A percentile compares a stretch with the other conserved stretches of the same genome.
These are phyloP conservation scores for Rhododendron vialii DNA, from an alignment of 148 eudicot genomes.

Conservation along the genomic window DNA sequence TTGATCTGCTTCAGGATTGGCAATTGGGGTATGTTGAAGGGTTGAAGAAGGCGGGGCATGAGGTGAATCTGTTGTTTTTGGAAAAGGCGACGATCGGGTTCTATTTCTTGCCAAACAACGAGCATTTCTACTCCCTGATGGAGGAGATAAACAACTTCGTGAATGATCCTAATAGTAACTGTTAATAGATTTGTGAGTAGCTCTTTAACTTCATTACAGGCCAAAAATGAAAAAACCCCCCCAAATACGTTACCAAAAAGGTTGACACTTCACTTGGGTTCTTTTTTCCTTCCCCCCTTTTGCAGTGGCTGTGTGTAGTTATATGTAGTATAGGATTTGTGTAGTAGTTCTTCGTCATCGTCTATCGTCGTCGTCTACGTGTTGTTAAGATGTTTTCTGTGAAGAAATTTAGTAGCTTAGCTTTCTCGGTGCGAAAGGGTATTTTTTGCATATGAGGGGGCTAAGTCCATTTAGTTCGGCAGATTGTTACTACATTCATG, in stretches of 20 bases:
- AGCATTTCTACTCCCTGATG: constrained; percentile 59
- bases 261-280: constrained; percentile 20
- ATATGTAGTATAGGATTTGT: neutral
- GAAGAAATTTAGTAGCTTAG: neutral
- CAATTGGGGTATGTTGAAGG: constrained; percentile 70
- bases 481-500: neutral
- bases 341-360: neutral
- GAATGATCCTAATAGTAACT: constrained; percentile 24
- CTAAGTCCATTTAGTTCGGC: neutral
- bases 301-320: constrained; percentile 24
- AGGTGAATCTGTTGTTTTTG: constrained; percentile 48
- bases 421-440: neutral
- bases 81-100: constrained; percentile 81
- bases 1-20: constrained; percentile 83
- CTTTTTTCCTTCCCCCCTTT: constrained; percentile 4
- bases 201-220: neutral
- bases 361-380: neutral
- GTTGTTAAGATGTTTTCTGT: neutral
- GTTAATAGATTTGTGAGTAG: constrained; percentile 20
- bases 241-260: constrained; percentile 22
- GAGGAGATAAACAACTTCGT: constrained; percentile 62
- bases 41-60: constrained; percentile 41
- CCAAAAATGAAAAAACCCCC: neutral
- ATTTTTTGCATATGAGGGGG: neutral
- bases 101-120: constrained; percentile 81